phyloP scores from a whole-genome alignment of 371 early-diverging fungal genomes.

The Mucor racemosus region DNA sequence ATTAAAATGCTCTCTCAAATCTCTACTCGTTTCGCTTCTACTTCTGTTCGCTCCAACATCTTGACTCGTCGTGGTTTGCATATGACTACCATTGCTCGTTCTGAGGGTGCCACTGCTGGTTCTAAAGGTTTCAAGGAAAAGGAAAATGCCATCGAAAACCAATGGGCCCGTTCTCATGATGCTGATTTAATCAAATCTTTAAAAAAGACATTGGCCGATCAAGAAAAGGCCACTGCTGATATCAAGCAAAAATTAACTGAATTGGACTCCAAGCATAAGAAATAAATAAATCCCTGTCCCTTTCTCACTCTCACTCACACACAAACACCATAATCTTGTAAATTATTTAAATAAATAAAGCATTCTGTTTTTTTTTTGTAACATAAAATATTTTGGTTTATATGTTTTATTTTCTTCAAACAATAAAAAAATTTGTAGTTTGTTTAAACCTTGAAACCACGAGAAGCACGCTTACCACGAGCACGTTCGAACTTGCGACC shows the following conservation, averaged over 20 bases:
- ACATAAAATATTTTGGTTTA: background rate
- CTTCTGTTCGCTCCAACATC: constrained; percentile 10
- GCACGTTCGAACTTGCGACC: constrained; percentile 99
- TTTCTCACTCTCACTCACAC: background rate
- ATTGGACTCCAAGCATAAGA: constrained; percentile 18
- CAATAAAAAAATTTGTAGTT: background rate
- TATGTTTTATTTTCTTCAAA: constrained; percentile 4
- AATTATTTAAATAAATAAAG: background rate
- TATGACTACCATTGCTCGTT: constrained; percentile 17
- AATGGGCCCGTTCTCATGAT: constrained; percentile 49
- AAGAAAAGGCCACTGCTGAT: constrained; percentile 31
- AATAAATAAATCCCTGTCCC: background rate
- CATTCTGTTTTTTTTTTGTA: background rate
- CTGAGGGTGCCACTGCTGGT: constrained; percentile 42
- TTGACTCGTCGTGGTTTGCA: constrained; percentile 17
- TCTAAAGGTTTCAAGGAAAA: constrained; percentile 44
- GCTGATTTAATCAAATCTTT: constrained; percentile 45
- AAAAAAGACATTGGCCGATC: constrained; percentile 33
- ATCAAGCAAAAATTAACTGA: constrained; percentile 33
- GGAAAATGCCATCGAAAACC: constrained; percentile 51
- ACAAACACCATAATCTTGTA: background rate
- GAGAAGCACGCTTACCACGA: constrained; percentile 97
- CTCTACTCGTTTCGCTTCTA: constrained; percentile 8
- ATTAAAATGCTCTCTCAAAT: constrained; percentile 7
- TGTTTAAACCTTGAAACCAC: constrained; percentile 90